Evolutionary conservation across 352 stramenopile genomes (phyloP), one percentile per base, ranked within the genome.

Genomic region (Globisporangium apiculatum): DNA sequence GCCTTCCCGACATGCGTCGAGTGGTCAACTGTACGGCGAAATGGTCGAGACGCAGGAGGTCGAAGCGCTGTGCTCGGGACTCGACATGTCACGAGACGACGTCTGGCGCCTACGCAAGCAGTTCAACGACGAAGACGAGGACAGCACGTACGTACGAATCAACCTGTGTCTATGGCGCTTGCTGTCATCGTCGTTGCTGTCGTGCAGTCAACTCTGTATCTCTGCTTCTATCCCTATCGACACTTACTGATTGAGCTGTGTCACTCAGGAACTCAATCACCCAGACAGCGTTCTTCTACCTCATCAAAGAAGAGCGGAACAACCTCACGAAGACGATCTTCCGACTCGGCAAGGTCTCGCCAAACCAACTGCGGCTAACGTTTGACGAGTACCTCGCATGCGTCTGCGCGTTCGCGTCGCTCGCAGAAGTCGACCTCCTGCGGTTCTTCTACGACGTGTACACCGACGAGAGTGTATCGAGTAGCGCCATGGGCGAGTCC

Each of bases 391-490:
- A 71, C 56, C 40, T 89, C 31, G 58, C 51, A 0, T 66, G 75
- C n/a, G 55, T 85, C 37, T 78, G 69, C 40, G 75, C 66, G 5
- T 86, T 89, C 45, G 62, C 76, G 2, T 60, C 69, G 1, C 80
- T 83, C 36, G 73, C 64, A 5, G 68, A 86, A 41, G 48, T 62
- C 1, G 57, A 89, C 42, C 36, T 87, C 35, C 68, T 82, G 53
- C 68, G 70, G n/a, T 89, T 86, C 55, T 75, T 86, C 62, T 87
- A 78, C 55, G 58, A 79, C 40, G 64, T 75, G 6, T 84, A 79
- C 54, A 76, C 64, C 4, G 53, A 68, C 53, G 71, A 71, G n/a
- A 54, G 38, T 10, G 60, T 48, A 31, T 46, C 38, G 2, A 40
- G 48, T 6, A n/a, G 49, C 0, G 43, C 60, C 3, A 76, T 82